Conservation (phyloP, 2,329 filamentous ascomycete species). For the Alternaria brassicae region DNA sequence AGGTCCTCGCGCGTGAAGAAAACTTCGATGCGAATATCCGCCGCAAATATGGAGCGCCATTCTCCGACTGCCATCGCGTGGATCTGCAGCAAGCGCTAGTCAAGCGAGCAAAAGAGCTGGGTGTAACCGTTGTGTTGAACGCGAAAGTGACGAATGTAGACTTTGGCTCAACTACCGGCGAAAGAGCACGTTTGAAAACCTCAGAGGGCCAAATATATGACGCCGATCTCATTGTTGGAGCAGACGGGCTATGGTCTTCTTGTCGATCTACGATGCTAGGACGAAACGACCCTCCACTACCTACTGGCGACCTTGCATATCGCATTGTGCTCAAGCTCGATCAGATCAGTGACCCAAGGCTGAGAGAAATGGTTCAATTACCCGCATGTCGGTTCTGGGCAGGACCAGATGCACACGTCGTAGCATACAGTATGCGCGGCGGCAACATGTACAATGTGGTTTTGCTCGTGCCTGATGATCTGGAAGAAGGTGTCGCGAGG, state of each 20-base stretch:
- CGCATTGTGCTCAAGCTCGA: conserved; percentile 64
- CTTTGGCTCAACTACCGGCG: conserved; percentile 48
- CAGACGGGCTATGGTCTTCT: conserved; percentile 69
- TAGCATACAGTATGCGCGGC: conserved; percentile 67
- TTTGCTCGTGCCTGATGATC: conserved; percentile 68
- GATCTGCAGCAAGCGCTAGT: conserved; percentile 65
- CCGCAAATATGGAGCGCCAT: conserved; percentile 63
- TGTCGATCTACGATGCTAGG: conserved; percentile 54
- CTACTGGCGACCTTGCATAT: conserved; percentile 71
- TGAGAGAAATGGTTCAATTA: conserved; percentile 62
- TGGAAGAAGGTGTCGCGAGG: conserved; percentile 62
- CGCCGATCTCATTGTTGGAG: conserved; percentile 67
- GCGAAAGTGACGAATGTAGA: conserved; percentile 58
- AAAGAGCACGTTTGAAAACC: conserved; percentile 51
- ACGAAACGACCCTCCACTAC: conserved; percentile 33
- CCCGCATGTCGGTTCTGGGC: conserved; percentile 68
- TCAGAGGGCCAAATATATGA: conserved; percentile 51
- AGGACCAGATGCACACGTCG: conserved; percentile 66
- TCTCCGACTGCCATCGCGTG: conserved; percentile 67
- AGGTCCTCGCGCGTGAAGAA: conserved; percentile 58
- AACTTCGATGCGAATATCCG: conserved; percentile 63
- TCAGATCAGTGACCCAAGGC: conserved; percentile 59
- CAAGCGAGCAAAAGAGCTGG: conserved; percentile 60
- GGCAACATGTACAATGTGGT: conserved; percentile 71
- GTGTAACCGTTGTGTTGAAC: conserved; percentile 60